phyloP scores from a whole-genome alignment of 768 basidiomycete genomes.

The Daedalea quercina region DNA sequence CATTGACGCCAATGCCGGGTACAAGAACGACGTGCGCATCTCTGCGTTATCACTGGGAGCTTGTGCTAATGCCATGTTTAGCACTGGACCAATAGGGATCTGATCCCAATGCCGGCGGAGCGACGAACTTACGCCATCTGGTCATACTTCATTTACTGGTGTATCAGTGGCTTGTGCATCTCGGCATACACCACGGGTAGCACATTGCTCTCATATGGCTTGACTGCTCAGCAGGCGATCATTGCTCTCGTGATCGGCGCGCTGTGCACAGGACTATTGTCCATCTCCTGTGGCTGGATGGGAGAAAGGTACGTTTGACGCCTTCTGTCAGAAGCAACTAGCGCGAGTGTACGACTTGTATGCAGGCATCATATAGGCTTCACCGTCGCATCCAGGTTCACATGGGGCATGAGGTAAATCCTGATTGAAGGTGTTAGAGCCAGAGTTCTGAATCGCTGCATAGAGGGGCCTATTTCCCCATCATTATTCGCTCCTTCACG shows the following conservation, averaged over 20 bases:
- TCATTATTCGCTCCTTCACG: constrained; percentile 2
- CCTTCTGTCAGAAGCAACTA: not conserved
- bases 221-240: constrained; percentile 15
- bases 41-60: not conserved
- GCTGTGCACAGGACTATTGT: not conserved
- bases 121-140: constrained; percentile 16
- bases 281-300: constrained; percentile 3
- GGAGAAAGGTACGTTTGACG: not conserved
- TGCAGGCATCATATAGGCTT: constrained; percentile 2
- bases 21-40: constrained; percentile 3
- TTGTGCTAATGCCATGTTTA: not conserved
- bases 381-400: constrained; percentile 2
- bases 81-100: constrained; percentile 16
- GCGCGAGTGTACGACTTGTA: not conserved
- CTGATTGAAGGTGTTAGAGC: too few relatives aligned
- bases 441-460: too few relatives aligned
- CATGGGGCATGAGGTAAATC: constrained; percentile 2
- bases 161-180: constrained; percentile 14
- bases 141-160: constrained; percentile 17
- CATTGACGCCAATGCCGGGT: constrained; percentile 1
- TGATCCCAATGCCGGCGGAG: constrained; percentile 15
- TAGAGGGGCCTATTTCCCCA: constrained; percentile 3
- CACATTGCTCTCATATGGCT: constrained; percentile 10
- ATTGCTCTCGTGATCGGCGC: constrained; percentile 11
- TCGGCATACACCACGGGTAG: constrained; percentile 12